A percentile compares a stretch with the other conserved stretches of the same genome.
Evolutionary conservation across 495 filamentous ascomycete species (phyloP).

Genomic region (Trichoderma gamsii): DNA sequence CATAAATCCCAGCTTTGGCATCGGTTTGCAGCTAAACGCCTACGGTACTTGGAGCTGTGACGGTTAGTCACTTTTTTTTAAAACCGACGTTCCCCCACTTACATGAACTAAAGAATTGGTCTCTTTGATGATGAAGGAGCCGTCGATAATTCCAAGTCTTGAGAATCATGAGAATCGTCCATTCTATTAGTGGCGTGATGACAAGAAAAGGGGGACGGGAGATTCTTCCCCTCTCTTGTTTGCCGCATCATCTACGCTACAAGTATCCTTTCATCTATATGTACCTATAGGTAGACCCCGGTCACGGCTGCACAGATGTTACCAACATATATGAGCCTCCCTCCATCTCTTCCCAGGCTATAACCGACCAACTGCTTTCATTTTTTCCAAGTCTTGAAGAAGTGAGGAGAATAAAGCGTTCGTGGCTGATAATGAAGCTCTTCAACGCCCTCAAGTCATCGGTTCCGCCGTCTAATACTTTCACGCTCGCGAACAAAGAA

Average conservation of each 20-base stretch:
- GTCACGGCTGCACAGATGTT: neutral
- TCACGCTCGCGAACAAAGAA: neutral
- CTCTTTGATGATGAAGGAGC: neutral
- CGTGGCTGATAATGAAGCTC: neutral
- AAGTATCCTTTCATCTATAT: neutral
- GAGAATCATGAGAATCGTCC: neutral
- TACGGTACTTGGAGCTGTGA: no score
- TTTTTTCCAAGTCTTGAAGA: neutral
- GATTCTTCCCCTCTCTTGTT: neutral
- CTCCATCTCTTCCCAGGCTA: neutral
- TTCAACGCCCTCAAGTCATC: neutral
- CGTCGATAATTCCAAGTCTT: neutral
- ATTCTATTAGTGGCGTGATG: neutral
- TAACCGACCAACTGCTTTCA: neutral
- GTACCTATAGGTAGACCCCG: neutral
- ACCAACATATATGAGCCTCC: neutral
- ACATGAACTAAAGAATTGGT: neutral
- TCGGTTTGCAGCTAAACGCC: neutral
- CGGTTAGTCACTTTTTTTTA: neutral
- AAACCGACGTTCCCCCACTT: neutral
- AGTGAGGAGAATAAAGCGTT: neutral
- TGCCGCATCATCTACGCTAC: neutral
- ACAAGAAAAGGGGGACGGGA: neutral
- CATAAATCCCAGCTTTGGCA: neutral
- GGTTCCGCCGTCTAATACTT: conserved; percentile 9